Evolutionary conservation across 805 yeast species (phyloP), one percentile per base, ranked within the genome.

Genomic region (Cyberlindnera lachancei): DNA sequence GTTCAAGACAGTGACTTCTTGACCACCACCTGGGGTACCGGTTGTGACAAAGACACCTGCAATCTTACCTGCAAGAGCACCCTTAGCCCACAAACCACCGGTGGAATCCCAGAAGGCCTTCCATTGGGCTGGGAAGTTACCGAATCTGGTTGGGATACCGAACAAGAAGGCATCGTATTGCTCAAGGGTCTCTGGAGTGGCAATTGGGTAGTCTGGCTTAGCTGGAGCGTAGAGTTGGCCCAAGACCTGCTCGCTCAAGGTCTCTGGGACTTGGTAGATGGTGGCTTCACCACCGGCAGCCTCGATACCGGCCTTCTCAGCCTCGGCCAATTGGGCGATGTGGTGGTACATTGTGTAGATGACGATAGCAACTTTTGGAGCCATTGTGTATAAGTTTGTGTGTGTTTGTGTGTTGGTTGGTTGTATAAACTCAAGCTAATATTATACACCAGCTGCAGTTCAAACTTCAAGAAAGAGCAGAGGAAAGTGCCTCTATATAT

Each of bases 271-370:
- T 64, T 81, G 94, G 69, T 59, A 82, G 45, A 86, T 66, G 47
- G 75, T 78, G 22, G 83, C 94, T 15, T 53, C 37, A 36, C 79
- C 78, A 40, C 90, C 94, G 12, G 81, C 74, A 7, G 72, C 64
- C 53, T 72, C 78, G 27, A 82, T 68, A 46, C 94, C 94, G 34
- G 60, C 60, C 60, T 79, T 70, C 51, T 74, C 74, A 27, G 81
- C 63, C 55, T 77, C 73, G 23, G 95, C 94, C 48, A 83, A 50
- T 26, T 64, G 59, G 43, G 76, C 75, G 45, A 80, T 62, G 61
- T 86, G 95, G 40, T 87, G 87, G 64, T 82, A 85, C 45, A 79
- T 56, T 23, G 95, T 79, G 70, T 86, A 86, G 56, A 78, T 74
- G 56, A 86, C 68, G 44, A 86, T 78, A 11, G 49, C 49, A 27